These are phyloP conservation scores for Populus hybrid DNA, from an alignment of 441 rosid species.

Conservation along the genomic window DNA sequence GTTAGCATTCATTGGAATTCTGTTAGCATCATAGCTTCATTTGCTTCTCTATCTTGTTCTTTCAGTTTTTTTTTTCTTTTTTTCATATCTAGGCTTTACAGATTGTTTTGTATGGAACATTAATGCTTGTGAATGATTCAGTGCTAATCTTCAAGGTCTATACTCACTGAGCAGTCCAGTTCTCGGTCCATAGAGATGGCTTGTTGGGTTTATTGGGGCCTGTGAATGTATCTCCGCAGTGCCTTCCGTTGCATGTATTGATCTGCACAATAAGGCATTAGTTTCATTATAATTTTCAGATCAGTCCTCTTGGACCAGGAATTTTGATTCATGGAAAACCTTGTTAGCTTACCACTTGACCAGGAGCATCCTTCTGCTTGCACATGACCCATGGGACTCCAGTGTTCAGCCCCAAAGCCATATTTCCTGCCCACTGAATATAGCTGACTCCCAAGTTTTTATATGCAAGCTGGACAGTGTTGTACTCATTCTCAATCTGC, in stretches of 20 bases:
- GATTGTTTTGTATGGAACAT: not conserved
- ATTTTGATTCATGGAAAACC: not conserved
- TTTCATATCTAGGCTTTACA: not conserved
- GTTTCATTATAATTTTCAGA: not conserved
- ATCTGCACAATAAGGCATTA: conserved; percentile 38
- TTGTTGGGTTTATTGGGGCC: conserved; percentile 76
- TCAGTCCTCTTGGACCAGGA: not conserved
- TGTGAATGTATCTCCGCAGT: conserved; percentile 84
- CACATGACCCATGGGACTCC: conserved; percentile 97
- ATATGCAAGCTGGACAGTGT: conserved; percentile 74
- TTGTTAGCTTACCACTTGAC: conserved; percentile 47
- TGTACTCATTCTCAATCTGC: conserved; percentile 98
- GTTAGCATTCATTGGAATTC: not conserved
- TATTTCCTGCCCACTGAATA: conserved; percentile 78
- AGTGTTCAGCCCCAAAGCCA: conserved; percentile 45
- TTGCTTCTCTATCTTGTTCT: not conserved
- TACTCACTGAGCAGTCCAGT: conserved; percentile 91
- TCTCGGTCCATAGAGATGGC: conserved; percentile 88
- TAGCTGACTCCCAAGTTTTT: conserved; percentile 54
- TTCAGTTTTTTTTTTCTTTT: not conserved
- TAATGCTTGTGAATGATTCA: not conserved
- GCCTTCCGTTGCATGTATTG: conserved; percentile 91
- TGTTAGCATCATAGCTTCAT: not conserved
- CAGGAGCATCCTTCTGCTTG: conserved; percentile 94
- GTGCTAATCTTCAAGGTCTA: not conserved